These are phyloP conservation scores for Telopea speciosissima DNA, from an alignment of 177 flowering plant genomes.

Conservation along the genomic window DNA sequence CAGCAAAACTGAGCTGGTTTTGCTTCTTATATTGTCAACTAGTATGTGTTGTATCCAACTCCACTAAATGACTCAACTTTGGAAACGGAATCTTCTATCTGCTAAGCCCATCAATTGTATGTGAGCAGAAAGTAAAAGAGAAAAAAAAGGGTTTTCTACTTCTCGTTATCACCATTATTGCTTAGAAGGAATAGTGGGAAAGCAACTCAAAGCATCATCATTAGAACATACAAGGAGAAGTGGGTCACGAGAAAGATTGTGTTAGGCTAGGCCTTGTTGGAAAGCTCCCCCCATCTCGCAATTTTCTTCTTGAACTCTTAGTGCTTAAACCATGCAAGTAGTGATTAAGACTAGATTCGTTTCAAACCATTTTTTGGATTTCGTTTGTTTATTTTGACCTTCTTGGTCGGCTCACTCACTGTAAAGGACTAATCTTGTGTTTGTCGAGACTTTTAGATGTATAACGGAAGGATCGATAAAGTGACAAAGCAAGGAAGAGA, in stretches of 20 bases:
- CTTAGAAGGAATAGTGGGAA: not conserved
- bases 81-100: not conserved
- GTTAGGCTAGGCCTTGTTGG: not conserved
- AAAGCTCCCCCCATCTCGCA: not conserved
- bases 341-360: not conserved
- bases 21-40: not conserved
- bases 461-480: not conserved
- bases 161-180: not conserved
- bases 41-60: not conserved
- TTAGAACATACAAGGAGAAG: not conserved
- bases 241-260: not conserved
- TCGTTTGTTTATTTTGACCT: not conserved
- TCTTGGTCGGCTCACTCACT: not conserved
- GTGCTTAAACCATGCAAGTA: not conserved
- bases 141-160: not conserved
- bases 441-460: no score
- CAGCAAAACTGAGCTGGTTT: constrained; percentile 1
- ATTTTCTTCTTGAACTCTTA: not conserved
- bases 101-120: not conserved
- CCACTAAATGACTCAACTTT: not conserved
- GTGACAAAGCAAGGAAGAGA: not conserved
- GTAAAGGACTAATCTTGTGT: not conserved
- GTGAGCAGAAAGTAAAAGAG: not conserved
- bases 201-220: not conserved
- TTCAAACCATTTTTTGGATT: not conserved